Evolutionary conservation across 805 yeast genomes (phyloP), one percentile per base, ranked within the genome.

Genomic region (Blastobotrys attinorum): DNA sequence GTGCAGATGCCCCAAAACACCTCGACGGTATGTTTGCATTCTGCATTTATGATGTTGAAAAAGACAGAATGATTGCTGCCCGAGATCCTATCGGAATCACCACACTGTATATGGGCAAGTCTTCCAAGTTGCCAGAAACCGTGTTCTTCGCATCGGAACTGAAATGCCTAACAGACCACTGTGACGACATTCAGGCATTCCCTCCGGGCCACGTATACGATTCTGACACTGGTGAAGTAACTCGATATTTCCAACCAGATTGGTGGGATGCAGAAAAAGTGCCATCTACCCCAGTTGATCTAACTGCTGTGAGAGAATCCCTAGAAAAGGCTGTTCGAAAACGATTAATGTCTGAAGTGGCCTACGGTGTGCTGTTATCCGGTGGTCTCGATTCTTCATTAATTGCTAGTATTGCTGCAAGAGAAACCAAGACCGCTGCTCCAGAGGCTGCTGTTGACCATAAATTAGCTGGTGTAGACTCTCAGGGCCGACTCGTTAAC

Each of bases 331-430:
- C 98, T 39, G 99, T 92, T 44, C 83, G 98, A 75, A 92, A 92
- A 84, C 83, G 98, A 76, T 77, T 92, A 60, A 92, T 92, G 99
- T 92, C 97, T 45, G 99, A 92, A 73, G 99, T 92, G 49, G 97
- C 99, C 45, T 92, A 86, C 66, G 99, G 99, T 71, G 99, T 92
- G 38, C 72, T 92, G 56, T 73, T 92, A 55, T 87, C 96, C 18
- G 99, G 99, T 63, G 99, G 99, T 54, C 77, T 92, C 60, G 99
- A 92, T 66, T 88, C 97, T 38, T 87, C 96, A 18, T 74, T 92
- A 66, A 92, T 92, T 64, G 98, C 98, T 16, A 67, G 98, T 37
- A 92, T 92, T 61, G 98, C 97, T 42, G 92, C 97, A 25, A 77
- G 97, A 64, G 99, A 92, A 71, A 86, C 97, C 47, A 77, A 77